Base-by-base conservation (phyloP, 805 yeast species). In the Wickerhamomyces chambardii region DNA sequence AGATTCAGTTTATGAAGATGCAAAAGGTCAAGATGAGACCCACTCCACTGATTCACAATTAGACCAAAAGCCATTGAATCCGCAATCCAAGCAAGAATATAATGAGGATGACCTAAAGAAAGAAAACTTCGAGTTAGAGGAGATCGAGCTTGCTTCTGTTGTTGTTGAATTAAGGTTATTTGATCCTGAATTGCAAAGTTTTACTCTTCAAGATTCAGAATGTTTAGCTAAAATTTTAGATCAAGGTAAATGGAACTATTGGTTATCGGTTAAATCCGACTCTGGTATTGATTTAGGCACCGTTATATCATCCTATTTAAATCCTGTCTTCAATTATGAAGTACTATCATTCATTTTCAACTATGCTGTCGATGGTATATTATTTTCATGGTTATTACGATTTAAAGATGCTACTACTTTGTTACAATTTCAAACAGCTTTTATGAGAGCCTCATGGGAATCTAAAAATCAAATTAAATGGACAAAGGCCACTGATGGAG, bases 311-410 rank as follows among this genome's bases (percentile, higher is more conserved):
- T 65, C 72, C 11, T 65, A 67, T 21, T 59, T 85, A 56, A 77
- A 71, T 48, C 85, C 92, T 2, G 64, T 70, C n/a, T 78, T 84
- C 51, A 75, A 78, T 49, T 67, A 63, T 41, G 75, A 69, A 11
- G 59, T 68, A 24, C 43, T 55, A 12, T 67, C 84, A 1, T 81
- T 86, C 44, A 68, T 81, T 12, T 86, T 84, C 67, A 81, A 83
- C 51, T 66, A 72, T 42, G 59, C 56, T 19, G 45, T 58, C 5
- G 66, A 54, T 6, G 55, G 48, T 31, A 46, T 53, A 1, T 69
- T 77, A 0, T 60, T 66, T 18, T 78, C 95, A 1, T 83, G 81
- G 70, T 63, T 84, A 44, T 46, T 84, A 28, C 73, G 67, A 45
- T 84, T 86, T 47, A 42, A 43, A 1, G 51, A 56, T 28, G 49